These are phyloP conservation scores for Jacaranda mimosifolia DNA, from an alignment of 257 asterid genomes.

Conservation along the genomic window DNA sequence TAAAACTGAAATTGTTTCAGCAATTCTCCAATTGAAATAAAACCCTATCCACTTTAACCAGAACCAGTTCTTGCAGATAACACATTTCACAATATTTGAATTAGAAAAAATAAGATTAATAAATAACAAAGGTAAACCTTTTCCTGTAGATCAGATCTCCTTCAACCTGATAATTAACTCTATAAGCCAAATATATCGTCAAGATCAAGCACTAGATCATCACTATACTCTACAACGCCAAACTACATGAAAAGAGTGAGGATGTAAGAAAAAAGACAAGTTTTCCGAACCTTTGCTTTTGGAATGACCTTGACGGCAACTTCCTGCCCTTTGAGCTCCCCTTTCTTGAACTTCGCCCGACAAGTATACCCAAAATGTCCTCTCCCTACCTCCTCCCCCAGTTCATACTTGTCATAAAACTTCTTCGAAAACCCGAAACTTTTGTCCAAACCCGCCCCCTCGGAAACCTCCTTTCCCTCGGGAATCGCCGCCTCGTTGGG, in stretches of 20 bases:
- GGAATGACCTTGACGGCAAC: slow-evolving; percentile 93
- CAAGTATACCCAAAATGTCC: slow-evolving; percentile 96
- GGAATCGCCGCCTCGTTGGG: slow-evolving; percentile 74
- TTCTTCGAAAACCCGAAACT: slow-evolving; percentile 82
- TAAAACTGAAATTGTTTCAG: neutral
- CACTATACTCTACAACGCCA: neutral
- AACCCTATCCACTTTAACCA: neutral
- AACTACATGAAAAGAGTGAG: neutral
- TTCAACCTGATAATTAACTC: neutral
- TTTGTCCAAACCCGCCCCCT: slow-evolving; percentile 66
- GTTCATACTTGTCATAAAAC: slow-evolving; percentile 75
- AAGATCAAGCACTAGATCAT: slow-evolving; percentile 31
- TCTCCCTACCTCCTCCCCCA: slow-evolving; percentile 92
- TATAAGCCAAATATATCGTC: slow-evolving; percentile 7
- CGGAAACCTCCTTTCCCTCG: slow-evolving; percentile 68
- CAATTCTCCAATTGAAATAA: neutral
- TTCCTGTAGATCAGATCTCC: slow-evolving; percentile 43
- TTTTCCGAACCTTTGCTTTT: slow-evolving; percentile 75
- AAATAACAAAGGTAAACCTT: neutral
- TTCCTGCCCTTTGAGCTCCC: slow-evolving; percentile 82
- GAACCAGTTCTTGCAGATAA: neutral
- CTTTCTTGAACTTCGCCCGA: slow-evolving; percentile 84
- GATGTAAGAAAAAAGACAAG: neutral
- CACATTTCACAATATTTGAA: neutral
- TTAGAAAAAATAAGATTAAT: neutral